A percentile compares a stretch with the other conserved stretches of the same genome.
Conservation (phyloP, 768 basidiomycete species). For the Chiua virens region DNA sequence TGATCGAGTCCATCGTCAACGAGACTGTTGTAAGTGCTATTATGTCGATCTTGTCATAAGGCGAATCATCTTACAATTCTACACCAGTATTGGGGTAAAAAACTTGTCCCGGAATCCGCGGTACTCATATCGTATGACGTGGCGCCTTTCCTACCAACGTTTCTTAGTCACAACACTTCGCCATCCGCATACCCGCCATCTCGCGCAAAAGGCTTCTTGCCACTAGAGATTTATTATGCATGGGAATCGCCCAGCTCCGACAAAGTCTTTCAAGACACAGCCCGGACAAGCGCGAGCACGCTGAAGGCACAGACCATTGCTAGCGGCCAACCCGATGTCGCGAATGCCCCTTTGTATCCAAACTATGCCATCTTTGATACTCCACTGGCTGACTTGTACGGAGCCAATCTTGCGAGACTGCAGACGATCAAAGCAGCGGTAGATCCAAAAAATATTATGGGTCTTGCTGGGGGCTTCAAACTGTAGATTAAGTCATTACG, state of each 20-base stretch:
- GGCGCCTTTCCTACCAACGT: constrained; percentile 48
- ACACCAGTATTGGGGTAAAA: not conserved
- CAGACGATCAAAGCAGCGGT: constrained; percentile 39
- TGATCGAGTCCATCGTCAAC: constrained; percentile 10
- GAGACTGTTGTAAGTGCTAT: constrained; percentile 14
- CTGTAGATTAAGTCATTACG: no score
- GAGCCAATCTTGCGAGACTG: constrained; percentile 37
- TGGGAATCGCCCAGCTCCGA: not conserved
- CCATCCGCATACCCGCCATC: constrained; percentile 46
- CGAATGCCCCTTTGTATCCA: constrained; percentile 42
- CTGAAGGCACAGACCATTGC: constrained; percentile 40
- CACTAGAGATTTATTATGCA: constrained; percentile 44
- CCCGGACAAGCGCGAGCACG: constrained; percentile 34
- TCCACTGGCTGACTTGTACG: constrained; percentile 47
- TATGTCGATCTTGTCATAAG: not conserved
- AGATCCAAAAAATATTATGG: constrained; percentile 45
- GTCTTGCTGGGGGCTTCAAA: no score
- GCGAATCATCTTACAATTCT: not conserved
- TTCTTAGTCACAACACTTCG: constrained; percentile 37
- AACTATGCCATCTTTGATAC: constrained; percentile 58
- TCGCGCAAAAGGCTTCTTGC: constrained; percentile 35
- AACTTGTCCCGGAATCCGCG: not conserved
- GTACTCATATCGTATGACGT: constrained; percentile 19
- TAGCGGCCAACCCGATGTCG: constrained; percentile 40
- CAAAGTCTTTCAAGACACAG: constrained; percentile 34